phyloP scores from a whole-genome alignment of 2,329 filamentous ascomycete genomes.

The Cordyceps pruinosa region DNA sequence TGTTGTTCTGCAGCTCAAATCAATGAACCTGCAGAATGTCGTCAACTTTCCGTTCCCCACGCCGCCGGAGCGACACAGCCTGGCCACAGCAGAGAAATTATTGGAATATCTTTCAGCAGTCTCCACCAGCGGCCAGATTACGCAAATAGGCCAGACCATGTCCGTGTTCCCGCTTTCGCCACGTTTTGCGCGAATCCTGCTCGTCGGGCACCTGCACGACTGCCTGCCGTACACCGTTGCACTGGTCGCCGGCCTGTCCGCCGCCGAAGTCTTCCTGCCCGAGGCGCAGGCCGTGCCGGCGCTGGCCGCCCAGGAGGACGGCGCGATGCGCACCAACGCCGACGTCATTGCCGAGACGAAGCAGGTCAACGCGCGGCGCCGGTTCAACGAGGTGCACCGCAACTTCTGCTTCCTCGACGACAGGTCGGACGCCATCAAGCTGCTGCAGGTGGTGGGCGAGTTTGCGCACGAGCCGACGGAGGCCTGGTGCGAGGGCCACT shows the following conservation, averaged over 20 bases:
- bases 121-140: slow-evolving; percentile 64
- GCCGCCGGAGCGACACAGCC: slow-evolving; percentile 66
- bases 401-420: slow-evolving; percentile 77
- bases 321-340: slow-evolving; percentile 52
- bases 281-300: slow-evolving; percentile 68
- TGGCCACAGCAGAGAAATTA: slow-evolving; percentile 79
- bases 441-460: slow-evolving; percentile 80
- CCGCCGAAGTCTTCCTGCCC: slow-evolving; percentile 79
- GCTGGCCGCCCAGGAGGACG: slow-evolving; percentile 39
- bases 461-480: slow-evolving; percentile 70
- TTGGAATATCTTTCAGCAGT: slow-evolving; percentile 81
- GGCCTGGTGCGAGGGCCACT: slow-evolving; percentile 73
- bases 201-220: slow-evolving; percentile 75
- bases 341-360: slow-evolving; percentile 66
- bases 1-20: slow-evolving; percentile 87
- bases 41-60: slow-evolving; percentile 96
- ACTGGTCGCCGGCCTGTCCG: slow-evolving; percentile 80
- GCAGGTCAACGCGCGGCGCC: slow-evolving; percentile 54
- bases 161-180: slow-evolving; percentile 86
- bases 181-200: slow-evolving; percentile 84
- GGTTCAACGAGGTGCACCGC: slow-evolving; percentile 64
- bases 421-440: slow-evolving; percentile 80
- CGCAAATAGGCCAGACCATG: slow-evolving; percentile 71
- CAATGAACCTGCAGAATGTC: slow-evolving; percentile 85
- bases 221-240: slow-evolving; percentile 83